These are phyloP conservation scores for Spiraea crenata DNA, from an alignment of 331 rosid species.

Conservation along the genomic window DNA sequence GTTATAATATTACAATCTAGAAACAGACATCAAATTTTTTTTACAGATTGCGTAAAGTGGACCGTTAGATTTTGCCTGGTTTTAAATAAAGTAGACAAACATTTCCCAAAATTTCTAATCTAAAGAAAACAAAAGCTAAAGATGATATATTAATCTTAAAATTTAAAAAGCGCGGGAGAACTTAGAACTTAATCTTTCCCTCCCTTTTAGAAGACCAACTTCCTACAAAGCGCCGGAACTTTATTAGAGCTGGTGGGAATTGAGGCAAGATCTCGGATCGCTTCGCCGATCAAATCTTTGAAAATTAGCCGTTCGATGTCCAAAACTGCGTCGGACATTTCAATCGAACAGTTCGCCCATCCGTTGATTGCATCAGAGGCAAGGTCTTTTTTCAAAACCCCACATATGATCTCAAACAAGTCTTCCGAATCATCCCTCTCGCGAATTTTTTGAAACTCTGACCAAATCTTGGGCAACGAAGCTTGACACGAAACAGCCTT, in stretches of 20 bases:
- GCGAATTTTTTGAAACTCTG: conserved; percentile 55
- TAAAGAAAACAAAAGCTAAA: conserved; percentile 5
- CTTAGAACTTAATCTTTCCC: conserved; percentile 15
- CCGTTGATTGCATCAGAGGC: conserved; percentile 48
- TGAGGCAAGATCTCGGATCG: conserved; percentile 62
- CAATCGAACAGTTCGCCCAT: conserved; percentile 67
- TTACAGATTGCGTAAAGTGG: background rate
- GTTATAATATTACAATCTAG: background rate
- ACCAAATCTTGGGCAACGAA: conserved; percentile 54
- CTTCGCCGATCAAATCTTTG: conserved; percentile 81
- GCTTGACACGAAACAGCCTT: conserved; percentile 33
- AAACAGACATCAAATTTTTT: background rate
- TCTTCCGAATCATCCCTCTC: conserved; percentile 62
- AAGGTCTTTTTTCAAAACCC: conserved; percentile 70
- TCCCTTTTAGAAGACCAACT: conserved; percentile 49
- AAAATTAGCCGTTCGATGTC: conserved; percentile 79
- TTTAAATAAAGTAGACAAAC: conserved; percentile 2
- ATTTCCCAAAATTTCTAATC: conserved; percentile 17
- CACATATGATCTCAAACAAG: conserved; percentile 60
- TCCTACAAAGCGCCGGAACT: conserved; percentile 51
- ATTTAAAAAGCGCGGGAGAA: conserved; percentile 26
- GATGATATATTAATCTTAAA: conserved; percentile 12
- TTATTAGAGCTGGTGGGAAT: conserved; percentile 27
- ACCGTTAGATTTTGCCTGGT: conserved; percentile 5
- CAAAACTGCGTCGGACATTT: conserved; percentile 64